Conservation (phyloP, 371 early-diverging fungal species). For the Choanephora cucurbitarum region DNA sequence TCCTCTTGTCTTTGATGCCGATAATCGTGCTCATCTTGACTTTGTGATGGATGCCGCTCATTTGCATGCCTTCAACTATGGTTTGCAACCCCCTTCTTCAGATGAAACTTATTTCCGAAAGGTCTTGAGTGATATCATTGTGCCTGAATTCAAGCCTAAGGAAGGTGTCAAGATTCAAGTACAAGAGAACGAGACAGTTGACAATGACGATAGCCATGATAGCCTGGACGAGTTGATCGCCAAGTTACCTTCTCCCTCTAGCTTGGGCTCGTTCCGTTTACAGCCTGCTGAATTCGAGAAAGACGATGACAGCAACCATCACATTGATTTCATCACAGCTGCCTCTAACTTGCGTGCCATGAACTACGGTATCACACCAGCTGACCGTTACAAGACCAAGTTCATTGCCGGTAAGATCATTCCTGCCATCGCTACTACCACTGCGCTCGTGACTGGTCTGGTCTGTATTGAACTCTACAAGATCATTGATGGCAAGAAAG, state of each 20-base stretch:
- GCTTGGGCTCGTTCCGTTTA: slow-evolving; percentile 77
- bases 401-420: slow-evolving; percentile 99
- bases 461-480: slow-evolving; percentile 98
- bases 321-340: slow-evolving; percentile 99
- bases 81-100: no score
- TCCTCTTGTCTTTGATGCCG: slow-evolving; percentile 79
- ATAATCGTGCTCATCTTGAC: slow-evolving; percentile 83
- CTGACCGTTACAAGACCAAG: slow-evolving; percentile 97
- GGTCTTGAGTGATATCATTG: slow-evolving; percentile 66
- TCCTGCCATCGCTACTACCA: slow-evolving; percentile 99
- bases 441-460: slow-evolving; percentile 98
- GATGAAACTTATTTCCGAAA: slow-evolving; percentile 73
- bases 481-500: slow-evolving; percentile 76
- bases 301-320: slow-evolving; percentile 99
- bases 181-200: slow-evolving; percentile 78
- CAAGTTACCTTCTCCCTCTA: slow-evolving; percentile 72
- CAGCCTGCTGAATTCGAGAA: slow-evolving; percentile 97
- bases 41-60: slow-evolving; percentile 94
- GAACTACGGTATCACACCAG: slow-evolving; percentile 94
- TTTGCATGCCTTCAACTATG: slow-evolving; percentile 95
- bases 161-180: slow-evolving; percentile 97
- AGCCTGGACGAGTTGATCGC: slow-evolving; percentile 69
- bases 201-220: slow-evolving; percentile 47
- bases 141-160: slow-evolving; percentile 90
- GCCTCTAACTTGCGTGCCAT: slow-evolving; percentile 97